Evolutionary conservation across 2,329 filamentous ascomycete species (phyloP).

Genomic region (Blumeriella jaapii): DNA sequence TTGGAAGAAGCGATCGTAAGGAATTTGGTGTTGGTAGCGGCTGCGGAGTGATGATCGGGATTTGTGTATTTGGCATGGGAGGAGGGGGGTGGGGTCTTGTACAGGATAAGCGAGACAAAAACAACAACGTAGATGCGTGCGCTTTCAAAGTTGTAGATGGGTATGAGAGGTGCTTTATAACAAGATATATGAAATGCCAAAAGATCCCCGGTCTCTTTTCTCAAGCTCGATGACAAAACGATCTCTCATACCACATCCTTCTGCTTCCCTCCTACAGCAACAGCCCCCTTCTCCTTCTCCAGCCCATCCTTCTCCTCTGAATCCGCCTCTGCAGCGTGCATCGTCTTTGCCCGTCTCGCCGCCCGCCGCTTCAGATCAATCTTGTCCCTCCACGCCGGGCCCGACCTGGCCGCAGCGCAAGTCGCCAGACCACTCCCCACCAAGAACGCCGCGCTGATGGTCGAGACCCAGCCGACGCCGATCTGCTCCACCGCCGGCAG

Average conservation of each 20-base stretch:
- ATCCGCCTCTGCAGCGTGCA: constrained; percentile 1
- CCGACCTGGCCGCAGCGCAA: constrained; percentile 20
- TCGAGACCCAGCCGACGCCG: constrained; percentile 73
- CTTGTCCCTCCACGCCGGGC: constrained; percentile 30
- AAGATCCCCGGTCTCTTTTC: no score
- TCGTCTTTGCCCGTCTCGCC: constrained; percentile 23
- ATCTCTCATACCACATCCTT: constrained; percentile 10
- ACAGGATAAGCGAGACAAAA: no score
- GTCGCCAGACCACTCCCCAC: constrained; percentile 25
- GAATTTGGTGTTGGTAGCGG: no score
- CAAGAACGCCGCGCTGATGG: constrained; percentile 51
- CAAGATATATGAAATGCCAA: no score
- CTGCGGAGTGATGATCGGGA: no score
- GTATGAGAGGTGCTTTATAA: no score
- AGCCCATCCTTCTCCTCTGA: no score
- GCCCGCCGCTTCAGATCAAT: constrained; percentile 38
- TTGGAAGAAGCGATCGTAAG: no score
- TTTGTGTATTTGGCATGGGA: no score
- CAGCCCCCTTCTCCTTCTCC: constrained; percentile 1
- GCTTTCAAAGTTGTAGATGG: no score
- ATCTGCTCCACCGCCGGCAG: constrained; percentile 63
- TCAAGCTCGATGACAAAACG: not conserved
- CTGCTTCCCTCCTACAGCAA: constrained; percentile 6
- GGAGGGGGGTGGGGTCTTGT: no score
- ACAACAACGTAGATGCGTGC: no score